phyloP scores from a whole-genome alignment of 1,284 basidiomycete genomes.

The Pyrrhoderma noxium region DNA sequence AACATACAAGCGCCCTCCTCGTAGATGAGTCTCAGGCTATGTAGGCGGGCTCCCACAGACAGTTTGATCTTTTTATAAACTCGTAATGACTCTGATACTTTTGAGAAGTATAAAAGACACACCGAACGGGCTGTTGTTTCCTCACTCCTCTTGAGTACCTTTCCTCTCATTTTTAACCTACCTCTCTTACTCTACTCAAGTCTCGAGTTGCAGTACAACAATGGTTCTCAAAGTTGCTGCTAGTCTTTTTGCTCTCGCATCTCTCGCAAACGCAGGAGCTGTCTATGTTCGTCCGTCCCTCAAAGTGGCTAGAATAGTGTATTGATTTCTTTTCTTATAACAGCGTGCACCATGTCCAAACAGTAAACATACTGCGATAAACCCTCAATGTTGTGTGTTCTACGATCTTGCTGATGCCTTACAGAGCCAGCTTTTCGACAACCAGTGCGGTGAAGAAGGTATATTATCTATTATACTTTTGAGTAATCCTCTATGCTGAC shows the following conservation, averaged over 20 bases:
- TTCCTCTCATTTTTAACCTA: too few species aligned
- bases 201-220: slow-evolving; percentile 2
- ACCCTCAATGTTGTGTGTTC: slow-evolving; percentile 20
- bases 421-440: slow-evolving; percentile 19
- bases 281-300: background rate
- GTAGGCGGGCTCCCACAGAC: too few species aligned
- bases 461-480: too few species aligned
- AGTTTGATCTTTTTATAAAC: too few species aligned
- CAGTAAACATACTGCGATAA: slow-evolving; percentile 18
- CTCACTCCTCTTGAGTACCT: too few species aligned
- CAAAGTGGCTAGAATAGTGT: too few species aligned
- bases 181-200: slow-evolving; percentile 5
- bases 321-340: background rate
- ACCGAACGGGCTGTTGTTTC: background rate
- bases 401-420: slow-evolving; percentile 21
- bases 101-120: slow-evolving; percentile 3
- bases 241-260: slow-evolving; percentile 11
- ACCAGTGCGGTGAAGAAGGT: slow-evolving; percentile 21
- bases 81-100: too few species aligned
- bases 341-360: slow-evolving; percentile 20
- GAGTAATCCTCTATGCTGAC: too few species aligned
- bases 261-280: slow-evolving; percentile 6
- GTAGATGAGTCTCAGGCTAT: too few species aligned
- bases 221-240: slow-evolving; percentile 15
- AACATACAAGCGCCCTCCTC: too few species aligned